These are phyloP conservation scores for Emmonsiellopsis sp. DNA, from an alignment of 2,329 filamentous ascomycete genomes.

Conservation along the genomic window DNA sequence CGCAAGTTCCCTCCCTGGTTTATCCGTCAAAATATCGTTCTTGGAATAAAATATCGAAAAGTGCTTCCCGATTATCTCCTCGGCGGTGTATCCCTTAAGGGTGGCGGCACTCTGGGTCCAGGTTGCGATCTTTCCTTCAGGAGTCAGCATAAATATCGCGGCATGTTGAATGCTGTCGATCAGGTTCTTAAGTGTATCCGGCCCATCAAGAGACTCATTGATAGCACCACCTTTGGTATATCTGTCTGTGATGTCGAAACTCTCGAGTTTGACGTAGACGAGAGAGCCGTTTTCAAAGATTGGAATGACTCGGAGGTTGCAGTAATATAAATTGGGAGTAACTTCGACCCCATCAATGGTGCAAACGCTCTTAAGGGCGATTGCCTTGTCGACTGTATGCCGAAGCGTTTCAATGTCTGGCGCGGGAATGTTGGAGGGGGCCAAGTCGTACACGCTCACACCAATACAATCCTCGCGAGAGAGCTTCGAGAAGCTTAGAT, in stretches of 20 bases:
- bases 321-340: conserved; percentile 14
- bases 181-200: conserved; percentile 51
- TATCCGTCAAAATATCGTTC: conserved; percentile 40
- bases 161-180: conserved; percentile 54
- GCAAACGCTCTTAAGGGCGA: conserved; percentile 25
- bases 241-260: conserved; percentile 28
- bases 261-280: conserved; percentile 35
- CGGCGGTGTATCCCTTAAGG: conserved; percentile 46
- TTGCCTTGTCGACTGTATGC: conserved; percentile 28
- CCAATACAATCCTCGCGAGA: conserved; percentile 27
- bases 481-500: conserved; percentile 25
- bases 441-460: conserved; percentile 30
- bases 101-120: conserved; percentile 50
- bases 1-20: conserved; percentile 44
- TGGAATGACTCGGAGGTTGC: conserved; percentile 32
- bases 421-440: conserved; percentile 23
- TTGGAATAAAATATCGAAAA: conserved; percentile 49
- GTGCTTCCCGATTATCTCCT: conserved; percentile 49
- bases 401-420: conserved; percentile 27
- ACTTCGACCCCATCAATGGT: conserved; percentile 22
- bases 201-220: conserved; percentile 37
- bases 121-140: conserved; percentile 45
- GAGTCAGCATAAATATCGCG: conserved; percentile 54
- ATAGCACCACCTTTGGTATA: conserved; percentile 10
- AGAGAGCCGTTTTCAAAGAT: conserved; percentile 32